Evolutionary conservation across 179 eudicot species (phyloP).

Genomic region (Beta corolliflora): DNA sequence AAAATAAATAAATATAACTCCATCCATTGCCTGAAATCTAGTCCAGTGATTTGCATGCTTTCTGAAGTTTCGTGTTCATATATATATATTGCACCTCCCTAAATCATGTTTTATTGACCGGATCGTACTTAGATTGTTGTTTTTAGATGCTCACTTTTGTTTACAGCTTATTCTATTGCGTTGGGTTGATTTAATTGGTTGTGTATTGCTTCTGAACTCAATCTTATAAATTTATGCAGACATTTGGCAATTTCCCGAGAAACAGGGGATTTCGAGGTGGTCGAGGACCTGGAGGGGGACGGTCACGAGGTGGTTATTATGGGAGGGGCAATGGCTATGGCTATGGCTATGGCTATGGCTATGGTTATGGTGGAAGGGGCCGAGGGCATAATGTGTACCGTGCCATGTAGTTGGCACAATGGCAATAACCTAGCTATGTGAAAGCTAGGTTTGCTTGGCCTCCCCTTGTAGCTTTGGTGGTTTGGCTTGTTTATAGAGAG

Average conservation of each 20-base stretch:
- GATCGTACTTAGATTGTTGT: too few relatives aligned
- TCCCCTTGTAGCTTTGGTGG: conserved; percentile 24
- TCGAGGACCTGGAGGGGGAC: conserved; percentile 68
- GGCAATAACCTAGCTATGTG: conserved; percentile 5
- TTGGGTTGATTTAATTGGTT: background rate
- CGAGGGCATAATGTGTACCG: conserved; percentile 63
- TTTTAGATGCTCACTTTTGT: too few relatives aligned
- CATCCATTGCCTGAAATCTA: background rate
- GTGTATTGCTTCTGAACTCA: background rate
- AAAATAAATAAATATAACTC: background rate
- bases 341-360: conserved; percentile 50
- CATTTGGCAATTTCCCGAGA: conserved; percentile 82
- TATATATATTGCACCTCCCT: too few relatives aligned
- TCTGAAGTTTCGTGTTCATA: too few relatives aligned
- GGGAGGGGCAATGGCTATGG: conserved; percentile 42
- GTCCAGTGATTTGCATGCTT: background rate
- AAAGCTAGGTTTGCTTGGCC: conserved; percentile 29
- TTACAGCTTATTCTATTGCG: too few relatives aligned
- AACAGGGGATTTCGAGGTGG: conserved; percentile 79
- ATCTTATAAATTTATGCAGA: conserved; percentile 44
- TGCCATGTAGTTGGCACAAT: conserved; percentile 39
- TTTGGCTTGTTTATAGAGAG: conserved; percentile 25
- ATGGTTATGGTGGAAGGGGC: conserved; percentile 60
- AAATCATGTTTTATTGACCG: too few relatives aligned
- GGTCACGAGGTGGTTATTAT: conserved; percentile 49